These are phyloP conservation scores for Boletus rubescentipes DNA, from an alignment of 768 basidiomycete genomes.

Conservation along the genomic window DNA sequence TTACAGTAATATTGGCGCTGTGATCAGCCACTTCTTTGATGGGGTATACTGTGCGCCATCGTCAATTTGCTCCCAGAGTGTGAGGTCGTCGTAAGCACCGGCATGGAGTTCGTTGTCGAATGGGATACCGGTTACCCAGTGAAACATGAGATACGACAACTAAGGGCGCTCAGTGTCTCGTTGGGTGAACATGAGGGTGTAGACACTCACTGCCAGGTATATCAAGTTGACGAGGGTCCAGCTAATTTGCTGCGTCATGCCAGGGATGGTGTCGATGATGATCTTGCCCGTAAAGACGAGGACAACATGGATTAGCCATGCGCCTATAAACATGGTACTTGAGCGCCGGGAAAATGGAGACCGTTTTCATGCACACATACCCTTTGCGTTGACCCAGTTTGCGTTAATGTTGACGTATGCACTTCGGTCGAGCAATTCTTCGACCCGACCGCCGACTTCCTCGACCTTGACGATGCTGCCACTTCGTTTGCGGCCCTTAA, in stretches of 20 bases:
- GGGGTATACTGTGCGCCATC: slow-evolving; percentile 98
- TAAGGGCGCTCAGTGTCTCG: slow-evolving; percentile 30
- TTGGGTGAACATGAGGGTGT: not conserved
- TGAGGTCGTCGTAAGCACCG: slow-evolving; percentile 96
- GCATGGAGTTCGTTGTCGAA: slow-evolving; percentile 85
- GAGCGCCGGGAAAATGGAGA: not conserved
- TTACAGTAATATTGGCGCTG: slow-evolving; percentile 85
- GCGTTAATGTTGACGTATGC: slow-evolving; percentile 85
- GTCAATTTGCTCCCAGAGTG: slow-evolving; percentile 99
- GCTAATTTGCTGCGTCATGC: slow-evolving; percentile 90
- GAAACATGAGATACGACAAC: slow-evolving; percentile 99
- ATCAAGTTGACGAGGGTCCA: slow-evolving; percentile 93
- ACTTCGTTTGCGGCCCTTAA: slow-evolving; percentile 56
- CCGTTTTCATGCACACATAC: slow-evolving; percentile 36
- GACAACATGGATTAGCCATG: slow-evolving; percentile 96
- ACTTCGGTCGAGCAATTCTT: slow-evolving; percentile 77
- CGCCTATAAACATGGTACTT: slow-evolving; percentile 55
- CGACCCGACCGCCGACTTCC: slow-evolving; percentile 69
- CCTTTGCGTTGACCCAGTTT: slow-evolving; percentile 93
- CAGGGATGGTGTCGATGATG: slow-evolving; percentile 89
- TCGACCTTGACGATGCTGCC: slow-evolving; percentile 84
- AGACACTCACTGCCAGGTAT: slow-evolving; percentile 76
- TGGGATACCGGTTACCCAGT: slow-evolving; percentile 95
- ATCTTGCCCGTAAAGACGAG: slow-evolving; percentile 90
- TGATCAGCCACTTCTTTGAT: slow-evolving; percentile 94